Percentiles rank a stretch among this genome's conserved stretches.
These are phyloP conservation scores for Talaromyces proteolyticus DNA, from an alignment of 495 filamentous ascomycete genomes.

Conservation along the genomic window DNA sequence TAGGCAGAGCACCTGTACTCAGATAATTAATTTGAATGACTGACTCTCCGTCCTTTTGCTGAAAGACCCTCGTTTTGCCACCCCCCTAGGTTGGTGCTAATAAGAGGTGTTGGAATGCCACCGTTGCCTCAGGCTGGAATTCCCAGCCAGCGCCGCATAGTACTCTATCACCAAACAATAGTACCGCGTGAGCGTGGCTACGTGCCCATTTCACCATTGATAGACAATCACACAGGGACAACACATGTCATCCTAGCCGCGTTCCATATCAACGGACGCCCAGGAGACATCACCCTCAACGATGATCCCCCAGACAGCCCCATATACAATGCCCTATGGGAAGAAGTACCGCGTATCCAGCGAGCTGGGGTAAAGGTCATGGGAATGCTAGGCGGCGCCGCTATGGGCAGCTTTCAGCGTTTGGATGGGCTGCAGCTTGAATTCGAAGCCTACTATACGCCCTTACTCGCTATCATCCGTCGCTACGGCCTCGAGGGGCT, in stretches of 20 bases:
- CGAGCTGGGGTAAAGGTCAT: conserved; percentile 62
- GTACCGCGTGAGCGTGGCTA: conserved; percentile 44
- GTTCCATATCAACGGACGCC: conserved; percentile 66
- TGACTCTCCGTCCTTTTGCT: neutral
- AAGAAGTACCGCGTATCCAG: conserved; percentile 61
- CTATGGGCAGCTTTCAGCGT: conserved; percentile 59
- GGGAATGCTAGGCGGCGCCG: conserved; percentile 80
- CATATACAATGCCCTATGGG: conserved; percentile 58
- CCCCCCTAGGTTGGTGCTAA: too few species aligned
- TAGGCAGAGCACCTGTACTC: neutral
- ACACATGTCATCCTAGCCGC: conserved; percentile 77
- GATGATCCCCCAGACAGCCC: conserved; percentile 59
- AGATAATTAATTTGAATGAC: neutral
- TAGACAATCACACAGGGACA: conserved; percentile 50
- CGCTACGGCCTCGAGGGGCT: conserved; percentile 59
- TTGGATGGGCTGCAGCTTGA: conserved; percentile 50
- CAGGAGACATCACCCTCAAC: conserved; percentile 62
- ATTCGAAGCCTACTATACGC: conserved; percentile 64
- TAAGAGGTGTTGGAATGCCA: conserved; percentile 11
- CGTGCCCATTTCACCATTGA: conserved; percentile 66
- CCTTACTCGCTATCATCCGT: conserved; percentile 53
- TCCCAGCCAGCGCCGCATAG: conserved; percentile 38
- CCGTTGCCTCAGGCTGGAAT: conserved; percentile 15
- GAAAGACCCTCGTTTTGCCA: too few species aligned
- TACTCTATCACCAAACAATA: conserved; percentile 72